A percentile compares a stretch with the other conserved stretches of the same genome.
Conservation (phyloP, 306 rosid genomes). For the Calophaca sinica region DNA sequence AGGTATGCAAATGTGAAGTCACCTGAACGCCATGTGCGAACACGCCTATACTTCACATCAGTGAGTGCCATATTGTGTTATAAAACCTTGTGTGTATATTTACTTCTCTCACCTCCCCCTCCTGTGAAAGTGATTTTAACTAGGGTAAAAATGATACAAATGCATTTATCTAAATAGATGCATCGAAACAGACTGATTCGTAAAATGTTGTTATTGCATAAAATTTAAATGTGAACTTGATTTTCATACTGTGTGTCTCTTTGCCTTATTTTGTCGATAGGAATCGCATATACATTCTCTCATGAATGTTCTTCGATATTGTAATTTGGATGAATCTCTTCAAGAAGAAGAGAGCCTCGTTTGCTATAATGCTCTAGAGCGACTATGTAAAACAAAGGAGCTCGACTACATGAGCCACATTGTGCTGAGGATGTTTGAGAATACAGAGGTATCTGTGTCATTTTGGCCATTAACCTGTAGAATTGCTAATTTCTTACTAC, state of each 20-base stretch:
- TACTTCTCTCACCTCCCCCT: background rate
- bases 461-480: slow-evolving; percentile 32
- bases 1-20: slow-evolving; percentile 98
- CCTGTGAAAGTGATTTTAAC: slow-evolving; percentile 8
- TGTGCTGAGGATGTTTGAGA: slow-evolving; percentile 94
- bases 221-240: slow-evolving; percentile 13
- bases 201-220: background rate
- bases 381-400: slow-evolving; percentile 80
- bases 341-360: slow-evolving; percentile 86
- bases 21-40: slow-evolving; percentile 96
- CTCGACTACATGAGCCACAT: slow-evolving; percentile 97
- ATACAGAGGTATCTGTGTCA: slow-evolving; percentile 70
- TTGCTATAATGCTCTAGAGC: slow-evolving; percentile 69
- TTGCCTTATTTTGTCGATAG: slow-evolving; percentile 55
- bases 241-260: slow-evolving; percentile 4
- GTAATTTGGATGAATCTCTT: slow-evolving; percentile 96
- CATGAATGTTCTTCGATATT: slow-evolving; percentile 95
- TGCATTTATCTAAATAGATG: slow-evolving; percentile 27
- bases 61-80: slow-evolving; percentile 60
- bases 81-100: slow-evolving; percentile 25
- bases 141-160: slow-evolving; percentile 17
- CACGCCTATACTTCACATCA: slow-evolving; percentile 97
- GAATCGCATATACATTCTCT: slow-evolving; percentile 98
- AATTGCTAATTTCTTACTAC: slow-evolving; percentile 18
- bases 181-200: slow-evolving; percentile 17